Conservation (phyloP, 2,329 filamentous ascomycete genomes). For the Venturia aucupariae region DNA sequence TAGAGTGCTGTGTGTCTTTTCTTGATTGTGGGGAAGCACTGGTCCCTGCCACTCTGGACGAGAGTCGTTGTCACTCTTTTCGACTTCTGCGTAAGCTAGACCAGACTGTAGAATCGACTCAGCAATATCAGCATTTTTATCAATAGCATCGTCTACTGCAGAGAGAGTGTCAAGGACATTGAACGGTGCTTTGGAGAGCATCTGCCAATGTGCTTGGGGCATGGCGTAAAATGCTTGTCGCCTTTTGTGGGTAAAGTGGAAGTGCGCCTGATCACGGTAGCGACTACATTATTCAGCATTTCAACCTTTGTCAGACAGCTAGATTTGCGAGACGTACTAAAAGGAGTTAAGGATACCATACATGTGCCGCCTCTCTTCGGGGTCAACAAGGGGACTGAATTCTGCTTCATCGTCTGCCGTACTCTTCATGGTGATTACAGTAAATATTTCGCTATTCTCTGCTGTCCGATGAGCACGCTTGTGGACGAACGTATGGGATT, state of each 20-base stretch:
- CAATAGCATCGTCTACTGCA: conserved; percentile 77
- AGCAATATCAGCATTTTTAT: conserved; percentile 75
- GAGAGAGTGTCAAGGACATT: conserved; percentile 70
- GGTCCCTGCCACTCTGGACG: conserved; percentile 57
- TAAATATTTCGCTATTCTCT: background rate
- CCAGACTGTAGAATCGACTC: conserved; percentile 65
- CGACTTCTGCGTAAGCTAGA: conserved; percentile 28
- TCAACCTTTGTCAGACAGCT: background rate
- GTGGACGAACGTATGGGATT: too few relatives aligned
- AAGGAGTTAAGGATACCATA: conserved; percentile 83
- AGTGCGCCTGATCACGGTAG: conserved; percentile 13
- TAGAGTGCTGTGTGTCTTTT: conserved; percentile 87
- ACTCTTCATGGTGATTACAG: background rate
- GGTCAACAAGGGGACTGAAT: conserved; percentile 41
- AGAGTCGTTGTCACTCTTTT: conserved; percentile 40
- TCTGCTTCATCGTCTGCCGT: background rate
- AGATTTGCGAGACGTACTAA: conserved; percentile 44
- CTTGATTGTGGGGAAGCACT: conserved; percentile 63
- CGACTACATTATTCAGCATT: conserved; percentile 5
- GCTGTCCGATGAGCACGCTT: background rate
- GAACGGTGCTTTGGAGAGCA: conserved; percentile 75
- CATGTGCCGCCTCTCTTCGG: conserved; percentile 71
- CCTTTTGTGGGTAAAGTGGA: conserved; percentile 27
- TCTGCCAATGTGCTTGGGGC: conserved; percentile 71
- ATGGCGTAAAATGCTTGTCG: conserved; percentile 90